Conservation (phyloP, 768 basidiomycete species). For the Boletus speciosus region DNA sequence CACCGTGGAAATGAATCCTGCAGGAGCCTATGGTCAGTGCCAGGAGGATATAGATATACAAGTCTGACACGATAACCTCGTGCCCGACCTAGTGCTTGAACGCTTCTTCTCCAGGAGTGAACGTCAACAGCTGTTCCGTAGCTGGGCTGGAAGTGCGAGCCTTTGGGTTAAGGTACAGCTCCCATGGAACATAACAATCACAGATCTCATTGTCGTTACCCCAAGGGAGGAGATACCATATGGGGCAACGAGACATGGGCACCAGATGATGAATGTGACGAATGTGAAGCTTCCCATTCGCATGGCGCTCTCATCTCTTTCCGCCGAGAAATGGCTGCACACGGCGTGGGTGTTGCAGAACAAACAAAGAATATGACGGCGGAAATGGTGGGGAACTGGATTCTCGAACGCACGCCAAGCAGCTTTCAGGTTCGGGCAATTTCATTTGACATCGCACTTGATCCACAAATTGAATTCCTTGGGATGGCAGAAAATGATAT, state of each 20-base stretch:
- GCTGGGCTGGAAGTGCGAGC: slow-evolving; percentile 92
- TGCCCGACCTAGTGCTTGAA: slow-evolving; percentile 54
- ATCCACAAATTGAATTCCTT: neutral
- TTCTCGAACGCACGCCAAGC: slow-evolving; percentile 74
- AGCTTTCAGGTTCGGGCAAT: slow-evolving; percentile 64
- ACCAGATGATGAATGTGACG: slow-evolving; percentile 72
- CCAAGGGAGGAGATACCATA: slow-evolving; percentile 72
- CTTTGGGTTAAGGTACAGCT: slow-evolving; percentile 90
- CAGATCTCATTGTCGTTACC: neutral
- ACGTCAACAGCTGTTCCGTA: slow-evolving; percentile 83
- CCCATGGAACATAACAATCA: neutral
- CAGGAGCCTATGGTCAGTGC: slow-evolving; percentile 65
- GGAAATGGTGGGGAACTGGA: slow-evolving; percentile 70
- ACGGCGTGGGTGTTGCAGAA: slow-evolving; percentile 10
- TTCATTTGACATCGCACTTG: neutral
- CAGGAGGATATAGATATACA: neutral
- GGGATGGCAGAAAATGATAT: slow-evolving; percentile 61
- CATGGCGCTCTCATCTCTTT: slow-evolving; percentile 87
- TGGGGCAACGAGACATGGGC: slow-evolving; percentile 79
- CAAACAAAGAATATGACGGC: slow-evolving; percentile 68
- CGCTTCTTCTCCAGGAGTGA: slow-evolving; percentile 90
- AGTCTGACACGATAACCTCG: neutral
- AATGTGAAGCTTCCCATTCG: slow-evolving; percentile 46
- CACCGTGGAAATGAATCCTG: slow-evolving; percentile 81
- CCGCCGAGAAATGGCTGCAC: slow-evolving; percentile 35